phyloP scores from a whole-genome alignment of 352 stramenopile species.

The Pythium dissimile region DNA sequence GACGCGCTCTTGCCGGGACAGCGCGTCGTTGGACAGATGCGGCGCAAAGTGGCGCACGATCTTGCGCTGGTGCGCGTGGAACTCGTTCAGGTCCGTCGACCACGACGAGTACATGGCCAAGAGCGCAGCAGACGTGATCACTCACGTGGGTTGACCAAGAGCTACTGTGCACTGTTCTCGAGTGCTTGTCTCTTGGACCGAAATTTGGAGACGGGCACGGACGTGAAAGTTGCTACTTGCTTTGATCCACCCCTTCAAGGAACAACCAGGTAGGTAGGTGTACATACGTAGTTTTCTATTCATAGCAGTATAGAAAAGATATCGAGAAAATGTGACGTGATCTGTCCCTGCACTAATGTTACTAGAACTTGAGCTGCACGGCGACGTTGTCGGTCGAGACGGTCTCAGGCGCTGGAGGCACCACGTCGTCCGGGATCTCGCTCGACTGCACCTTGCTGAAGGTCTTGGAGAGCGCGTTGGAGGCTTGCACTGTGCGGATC shows the following conservation, averaged over 20 bases:
- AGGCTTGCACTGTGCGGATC: conserved; percentile 83
- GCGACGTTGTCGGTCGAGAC: conserved; percentile 23
- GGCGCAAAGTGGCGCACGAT: conserved; percentile 73
- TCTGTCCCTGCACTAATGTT: too few relatives aligned
- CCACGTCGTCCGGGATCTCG: conserved; percentile 8
- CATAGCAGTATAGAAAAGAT: conserved; percentile 14
- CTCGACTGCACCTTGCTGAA: conserved; percentile 53
- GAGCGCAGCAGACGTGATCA: background rate
- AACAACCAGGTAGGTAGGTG: conserved; percentile 6
- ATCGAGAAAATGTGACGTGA: conserved; percentile 8
- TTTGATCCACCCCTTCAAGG: background rate
- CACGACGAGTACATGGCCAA: conserved; percentile 30
- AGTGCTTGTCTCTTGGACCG: too few relatives aligned
- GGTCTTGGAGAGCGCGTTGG: conserved; percentile 70
- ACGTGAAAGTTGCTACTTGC: conserved; percentile 16
- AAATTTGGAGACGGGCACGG: background rate
- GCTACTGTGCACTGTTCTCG: too few relatives aligned
- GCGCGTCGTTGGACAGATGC: conserved; percentile 49
- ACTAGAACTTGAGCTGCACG: too few relatives aligned
- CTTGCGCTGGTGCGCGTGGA: conserved; percentile 62
- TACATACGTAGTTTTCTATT: conserved; percentile 14
- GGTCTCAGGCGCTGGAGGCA: background rate
- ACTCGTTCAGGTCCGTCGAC: conserved; percentile 26
- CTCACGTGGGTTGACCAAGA: too few relatives aligned
- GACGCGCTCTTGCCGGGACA: conserved; percentile 45